These are phyloP conservation scores for Hericium coralloides DNA, from an alignment of 768 basidiomycete species.

Conservation along the genomic window DNA sequence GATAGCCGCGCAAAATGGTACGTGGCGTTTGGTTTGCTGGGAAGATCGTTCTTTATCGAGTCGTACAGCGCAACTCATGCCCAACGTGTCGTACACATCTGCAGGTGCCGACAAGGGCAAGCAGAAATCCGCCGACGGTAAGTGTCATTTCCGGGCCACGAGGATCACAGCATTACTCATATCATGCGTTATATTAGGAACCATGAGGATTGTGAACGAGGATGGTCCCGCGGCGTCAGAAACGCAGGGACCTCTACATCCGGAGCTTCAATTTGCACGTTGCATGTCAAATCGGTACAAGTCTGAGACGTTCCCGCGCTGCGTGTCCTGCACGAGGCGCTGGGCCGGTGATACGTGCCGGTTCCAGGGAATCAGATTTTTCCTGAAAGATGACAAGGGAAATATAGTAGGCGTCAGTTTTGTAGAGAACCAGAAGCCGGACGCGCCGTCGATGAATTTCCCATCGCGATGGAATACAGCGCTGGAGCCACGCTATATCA, in stretches of 20 bases:
- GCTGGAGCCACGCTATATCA: constrained; percentile 40
- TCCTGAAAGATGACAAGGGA: constrained; percentile 52
- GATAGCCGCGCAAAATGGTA: constrained; percentile 58
- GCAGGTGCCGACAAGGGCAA: constrained; percentile 33
- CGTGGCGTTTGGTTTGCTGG: constrained; percentile 12
- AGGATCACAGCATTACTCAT: constrained; percentile 17
- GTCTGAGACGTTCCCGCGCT: constrained; percentile 64
- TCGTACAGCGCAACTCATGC: constrained; percentile 32
- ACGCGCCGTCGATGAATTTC: constrained; percentile 52
- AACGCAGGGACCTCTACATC: constrained; percentile 31
- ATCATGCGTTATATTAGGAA: constrained; percentile 5
- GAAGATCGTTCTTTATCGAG: constrained; percentile 10
- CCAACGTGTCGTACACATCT: constrained; percentile 34
- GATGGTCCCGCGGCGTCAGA: constrained; percentile 18
- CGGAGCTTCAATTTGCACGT: constrained; percentile 69
- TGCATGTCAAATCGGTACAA: constrained; percentile 82
- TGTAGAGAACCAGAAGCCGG: constrained; percentile 50
- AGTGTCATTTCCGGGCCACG: background rate
- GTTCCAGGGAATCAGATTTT: constrained; percentile 77
- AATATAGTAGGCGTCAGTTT: constrained; percentile 63
- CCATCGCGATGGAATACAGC: constrained; percentile 61
- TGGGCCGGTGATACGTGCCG: constrained; percentile 87
- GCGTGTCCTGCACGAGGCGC: constrained; percentile 76
- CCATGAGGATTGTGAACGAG: constrained; percentile 25
- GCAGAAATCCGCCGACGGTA: constrained; percentile 26